Conservation (phyloP, 2,329 filamentous ascomycete genomes). For the Tolypocladium guangdongense region DNA sequence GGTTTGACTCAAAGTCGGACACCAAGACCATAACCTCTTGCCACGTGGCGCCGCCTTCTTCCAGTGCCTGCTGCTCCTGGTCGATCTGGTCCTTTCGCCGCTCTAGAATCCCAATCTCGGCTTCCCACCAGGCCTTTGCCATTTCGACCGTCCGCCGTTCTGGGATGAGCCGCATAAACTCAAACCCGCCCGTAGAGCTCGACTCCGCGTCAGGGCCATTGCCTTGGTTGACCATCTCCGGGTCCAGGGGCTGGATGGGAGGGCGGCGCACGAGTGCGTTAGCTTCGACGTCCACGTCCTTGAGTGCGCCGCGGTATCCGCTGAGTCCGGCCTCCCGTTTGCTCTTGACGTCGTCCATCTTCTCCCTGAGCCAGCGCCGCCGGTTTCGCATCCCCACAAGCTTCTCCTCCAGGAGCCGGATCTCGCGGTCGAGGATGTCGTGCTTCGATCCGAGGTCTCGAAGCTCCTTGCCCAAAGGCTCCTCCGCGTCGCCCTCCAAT, state of each 20-base stretch:
- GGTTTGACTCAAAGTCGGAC: conserved; percentile 51
- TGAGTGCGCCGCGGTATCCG: conserved; percentile 57
- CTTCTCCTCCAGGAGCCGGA: conserved; percentile 53
- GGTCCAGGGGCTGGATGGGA: conserved; percentile 41
- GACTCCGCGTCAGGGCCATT: conserved; percentile 6
- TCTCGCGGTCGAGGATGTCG: conserved; percentile 46
- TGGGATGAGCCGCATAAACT: conserved; percentile 50
- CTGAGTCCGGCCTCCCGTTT: conserved; percentile 60
- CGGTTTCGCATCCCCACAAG: conserved; percentile 49
- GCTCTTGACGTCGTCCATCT: conserved; percentile 53
- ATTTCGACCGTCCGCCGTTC: conserved; percentile 58
- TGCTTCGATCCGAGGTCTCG: conserved; percentile 46
- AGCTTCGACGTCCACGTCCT: conserved; percentile 54
- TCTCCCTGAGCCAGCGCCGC: conserved; percentile 46
- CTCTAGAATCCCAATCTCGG: conserved; percentile 47
- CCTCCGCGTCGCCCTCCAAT: conserved; percentile 44
- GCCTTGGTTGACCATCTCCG: conserved; percentile 25
- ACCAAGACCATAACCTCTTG: conserved; percentile 48
- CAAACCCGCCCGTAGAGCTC: conserved; percentile 28
- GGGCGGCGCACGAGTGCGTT: conserved; percentile 46
- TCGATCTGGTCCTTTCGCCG: conserved; percentile 44
- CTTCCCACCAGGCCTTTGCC: conserved; percentile 61
- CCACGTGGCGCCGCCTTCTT: conserved; percentile 59
- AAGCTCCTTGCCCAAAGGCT: conserved; percentile 50
- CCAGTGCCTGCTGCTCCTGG: conserved; percentile 52